Conservation (phyloP, 1,284 basidiomycete species). For the Ceratobasidium sp. region DNA sequence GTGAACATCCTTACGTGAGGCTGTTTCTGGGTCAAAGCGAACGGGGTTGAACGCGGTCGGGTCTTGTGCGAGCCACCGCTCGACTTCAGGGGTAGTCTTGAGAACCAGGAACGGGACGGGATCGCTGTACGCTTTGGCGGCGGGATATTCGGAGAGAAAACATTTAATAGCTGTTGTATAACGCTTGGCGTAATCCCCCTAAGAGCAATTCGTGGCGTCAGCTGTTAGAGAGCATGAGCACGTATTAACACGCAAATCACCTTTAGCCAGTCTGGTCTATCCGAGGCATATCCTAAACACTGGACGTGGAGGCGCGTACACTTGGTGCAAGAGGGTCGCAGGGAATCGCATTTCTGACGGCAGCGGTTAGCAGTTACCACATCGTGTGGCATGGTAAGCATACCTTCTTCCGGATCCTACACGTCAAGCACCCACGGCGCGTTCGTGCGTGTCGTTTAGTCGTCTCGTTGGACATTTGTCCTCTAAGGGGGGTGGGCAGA, state of each 20-base stretch:
- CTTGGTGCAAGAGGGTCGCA: slow-evolving; percentile 30
- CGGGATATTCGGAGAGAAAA: slow-evolving; percentile 31
- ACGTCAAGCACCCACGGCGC: slow-evolving; percentile 36
- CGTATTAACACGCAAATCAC: neutral
- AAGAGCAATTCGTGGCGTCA: slow-evolving; percentile 13
- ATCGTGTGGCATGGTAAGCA: neutral
- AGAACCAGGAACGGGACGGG: slow-evolving; percentile 31
- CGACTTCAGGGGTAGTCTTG: slow-evolving; percentile 25
- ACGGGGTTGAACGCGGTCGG: slow-evolving; percentile 19
- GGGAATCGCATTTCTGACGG: slow-evolving; percentile 28
- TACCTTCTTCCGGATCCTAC: slow-evolving; percentile 36
- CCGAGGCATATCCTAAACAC: slow-evolving; percentile 32
- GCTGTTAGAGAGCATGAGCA: neutral
- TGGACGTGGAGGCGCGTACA: slow-evolving; percentile 36
- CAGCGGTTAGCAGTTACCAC: neutral
- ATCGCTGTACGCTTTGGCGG: slow-evolving; percentile 35
- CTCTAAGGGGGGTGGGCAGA: neutral
- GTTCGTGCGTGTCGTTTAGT: slow-evolving; percentile 36
- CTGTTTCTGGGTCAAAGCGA: slow-evolving; percentile 22
- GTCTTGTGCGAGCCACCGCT: slow-evolving; percentile 14
- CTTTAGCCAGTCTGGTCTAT: slow-evolving; percentile 39
- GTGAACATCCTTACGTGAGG: slow-evolving; percentile 8
- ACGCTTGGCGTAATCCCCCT: slow-evolving; percentile 28
- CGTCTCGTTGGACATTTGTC: slow-evolving; percentile 29
- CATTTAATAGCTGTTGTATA: slow-evolving; percentile 36